phyloP scores from a whole-genome alignment of 2,329 filamentous ascomycete genomes.

The Aspergillus tamarii region DNA sequence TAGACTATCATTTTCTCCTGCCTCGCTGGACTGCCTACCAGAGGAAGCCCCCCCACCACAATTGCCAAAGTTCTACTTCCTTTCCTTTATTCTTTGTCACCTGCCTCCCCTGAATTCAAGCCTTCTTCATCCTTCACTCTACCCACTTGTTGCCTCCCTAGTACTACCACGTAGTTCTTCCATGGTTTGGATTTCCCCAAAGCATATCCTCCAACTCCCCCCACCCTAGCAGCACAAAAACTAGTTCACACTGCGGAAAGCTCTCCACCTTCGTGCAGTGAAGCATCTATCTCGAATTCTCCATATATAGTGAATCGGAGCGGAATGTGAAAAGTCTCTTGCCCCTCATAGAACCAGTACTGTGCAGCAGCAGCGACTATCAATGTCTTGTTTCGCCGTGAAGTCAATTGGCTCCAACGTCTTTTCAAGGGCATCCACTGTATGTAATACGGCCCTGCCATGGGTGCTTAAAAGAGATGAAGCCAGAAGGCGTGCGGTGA shows the following conservation, averaged over 20 bases:
- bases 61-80: too few species aligned
- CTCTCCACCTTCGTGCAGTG: background rate
- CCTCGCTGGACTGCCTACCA: too few species aligned
- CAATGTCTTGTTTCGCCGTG: background rate
- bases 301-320: background rate
- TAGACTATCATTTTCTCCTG: background rate
- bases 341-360: background rate
- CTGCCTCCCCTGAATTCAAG: background rate
- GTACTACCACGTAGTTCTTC: background rate
- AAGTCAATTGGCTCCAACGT: background rate
- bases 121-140: background rate
- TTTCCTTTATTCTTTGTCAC: too few species aligned
- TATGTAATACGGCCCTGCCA: background rate
- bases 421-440: background rate
- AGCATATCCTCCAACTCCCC: background rate
- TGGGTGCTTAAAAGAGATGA: background rate
- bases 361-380: background rate
- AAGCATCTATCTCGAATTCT: background rate
- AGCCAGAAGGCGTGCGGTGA: background rate
- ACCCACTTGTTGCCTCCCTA: background rate
- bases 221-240: background rate
- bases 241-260: background rate
- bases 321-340: background rate
- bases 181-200: background rate
- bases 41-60: too few species aligned